Evolutionary conservation across 2,329 filamentous ascomycete species (phyloP).

Genomic region (Dryadomyces quercus-mongolicae): DNA sequence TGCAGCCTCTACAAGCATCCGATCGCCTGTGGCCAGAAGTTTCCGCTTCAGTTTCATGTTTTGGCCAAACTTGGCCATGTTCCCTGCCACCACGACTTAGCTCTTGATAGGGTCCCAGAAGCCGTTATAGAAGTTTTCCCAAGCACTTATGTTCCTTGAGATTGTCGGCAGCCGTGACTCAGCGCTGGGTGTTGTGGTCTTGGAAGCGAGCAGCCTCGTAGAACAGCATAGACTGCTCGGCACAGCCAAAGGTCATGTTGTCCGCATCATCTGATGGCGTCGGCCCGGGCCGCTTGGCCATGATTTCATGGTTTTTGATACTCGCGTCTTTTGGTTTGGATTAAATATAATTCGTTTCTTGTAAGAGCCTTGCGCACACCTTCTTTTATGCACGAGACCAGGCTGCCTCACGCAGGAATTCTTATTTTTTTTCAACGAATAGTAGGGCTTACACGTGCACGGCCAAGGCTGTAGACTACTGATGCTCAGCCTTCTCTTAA

Average conservation of each 20-base stretch:
- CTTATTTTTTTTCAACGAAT: no score
- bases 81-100: slow-evolving; percentile 45
- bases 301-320: no score
- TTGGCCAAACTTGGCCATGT: slow-evolving; percentile 44
- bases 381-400: no score
- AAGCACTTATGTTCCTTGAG: slow-evolving; percentile 5
- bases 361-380: no score
- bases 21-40: slow-evolving; percentile 44
- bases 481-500: no score
- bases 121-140: background rate
- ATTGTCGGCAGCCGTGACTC: background rate
- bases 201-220: slow-evolving; percentile 23
- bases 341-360: no score
- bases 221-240: slow-evolving; percentile 29
- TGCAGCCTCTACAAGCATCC: slow-evolving; percentile 49
- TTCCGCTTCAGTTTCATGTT: slow-evolving; percentile 9
- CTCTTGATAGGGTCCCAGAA: slow-evolving; percentile 15
- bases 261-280: no score
- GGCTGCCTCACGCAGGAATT: no score
- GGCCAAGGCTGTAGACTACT: no score
- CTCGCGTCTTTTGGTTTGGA: no score
- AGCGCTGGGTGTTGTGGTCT: slow-evolving; percentile 13
- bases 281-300: no score
- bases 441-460: no score
- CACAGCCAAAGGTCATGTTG: slow-evolving; percentile 20